Percentiles rank a stretch among this genome's conserved stretches.
Evolutionary conservation across 345 rosid genomes (phyloP).

Genomic region (Nasturtium officinale): DNA sequence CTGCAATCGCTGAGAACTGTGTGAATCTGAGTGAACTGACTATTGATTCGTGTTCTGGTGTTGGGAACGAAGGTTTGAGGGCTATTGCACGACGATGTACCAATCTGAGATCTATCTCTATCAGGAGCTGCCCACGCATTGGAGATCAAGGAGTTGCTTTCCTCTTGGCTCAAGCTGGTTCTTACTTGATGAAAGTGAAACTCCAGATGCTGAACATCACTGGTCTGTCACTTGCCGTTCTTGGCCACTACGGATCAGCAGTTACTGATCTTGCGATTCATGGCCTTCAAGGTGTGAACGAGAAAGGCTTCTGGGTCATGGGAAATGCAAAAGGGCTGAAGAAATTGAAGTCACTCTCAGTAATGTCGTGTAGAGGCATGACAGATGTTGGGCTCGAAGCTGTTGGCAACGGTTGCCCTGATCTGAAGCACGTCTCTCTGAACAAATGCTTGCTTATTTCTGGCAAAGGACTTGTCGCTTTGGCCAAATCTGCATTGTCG

Average conservation of each 20-base stretch:
- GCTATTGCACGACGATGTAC: conserved; percentile 68
- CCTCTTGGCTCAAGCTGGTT: conserved; percentile 61
- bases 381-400: conserved; percentile 84
- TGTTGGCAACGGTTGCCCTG: conserved; percentile 83
- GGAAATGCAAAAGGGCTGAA: conserved; percentile 81
- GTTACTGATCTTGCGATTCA: conserved; percentile 71
- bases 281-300: conserved; percentile 69
- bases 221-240: conserved; percentile 72
- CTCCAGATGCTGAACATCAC: conserved; percentile 74
- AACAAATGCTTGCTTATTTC: conserved; percentile 66
- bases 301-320: conserved; percentile 99
- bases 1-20: conserved; percentile 67
- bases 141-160: conserved; percentile 91
- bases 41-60: conserved; percentile 66
- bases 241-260: conserved; percentile 82
- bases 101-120: conserved; percentile 68
- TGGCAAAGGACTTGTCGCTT: conserved; percentile 75
- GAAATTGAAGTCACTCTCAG: conserved; percentile 69
- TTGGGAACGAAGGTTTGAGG: conserved; percentile 79
- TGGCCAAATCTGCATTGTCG: conserved; percentile 62
- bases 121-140: conserved; percentile 72
- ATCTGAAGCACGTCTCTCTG: conserved; percentile 64
- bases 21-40: conserved; percentile 71
- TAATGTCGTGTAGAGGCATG: conserved; percentile 72
- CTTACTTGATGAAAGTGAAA: conserved; percentile 67